Conservation (phyloP, 164 flowering plant species). For the Chimonanthus praecox region DNA sequence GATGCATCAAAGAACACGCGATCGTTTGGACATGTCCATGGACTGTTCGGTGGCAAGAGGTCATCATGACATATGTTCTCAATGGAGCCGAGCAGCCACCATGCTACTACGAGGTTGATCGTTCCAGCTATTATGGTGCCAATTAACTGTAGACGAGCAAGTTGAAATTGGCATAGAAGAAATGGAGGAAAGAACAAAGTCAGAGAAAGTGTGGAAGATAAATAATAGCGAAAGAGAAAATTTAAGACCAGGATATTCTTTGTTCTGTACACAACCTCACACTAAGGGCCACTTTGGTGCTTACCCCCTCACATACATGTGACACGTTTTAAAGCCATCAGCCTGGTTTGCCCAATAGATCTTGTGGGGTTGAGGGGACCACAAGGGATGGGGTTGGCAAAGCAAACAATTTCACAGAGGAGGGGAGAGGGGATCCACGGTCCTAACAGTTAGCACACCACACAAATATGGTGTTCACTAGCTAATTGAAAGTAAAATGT, state of each 20-base stretch:
- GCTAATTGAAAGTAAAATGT: too few species aligned
- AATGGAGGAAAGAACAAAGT: neutral
- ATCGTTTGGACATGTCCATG: slow-evolving; percentile 85
- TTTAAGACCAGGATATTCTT: neutral
- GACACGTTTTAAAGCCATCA: too few species aligned
- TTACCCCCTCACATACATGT: too few species aligned
- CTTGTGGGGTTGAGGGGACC: too few species aligned
- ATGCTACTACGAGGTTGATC: slow-evolving; percentile 48
- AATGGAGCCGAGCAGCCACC: slow-evolving; percentile 48
- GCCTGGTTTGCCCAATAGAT: too few species aligned
- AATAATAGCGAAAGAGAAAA: neutral
- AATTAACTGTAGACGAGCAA: slow-evolving; percentile 31
- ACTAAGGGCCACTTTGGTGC: too few species aligned
- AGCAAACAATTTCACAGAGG: too few species aligned
- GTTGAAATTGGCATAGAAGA: neutral
- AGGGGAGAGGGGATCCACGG: too few species aligned
- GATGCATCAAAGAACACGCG: slow-evolving; percentile 88
- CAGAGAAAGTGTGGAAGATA: neutral
- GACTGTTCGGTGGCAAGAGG: slow-evolving; percentile 49
- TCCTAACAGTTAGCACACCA: too few species aligned
- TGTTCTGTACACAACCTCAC: neutral
- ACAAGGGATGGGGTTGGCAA: too few species aligned
- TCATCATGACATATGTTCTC: slow-evolving; percentile 54
- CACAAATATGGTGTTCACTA: too few species aligned
- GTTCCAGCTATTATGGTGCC: slow-evolving; percentile 73